Evolutionary conservation across 257 asterid species (phyloP).

Genomic region (Phtheirospermum japonicum): DNA sequence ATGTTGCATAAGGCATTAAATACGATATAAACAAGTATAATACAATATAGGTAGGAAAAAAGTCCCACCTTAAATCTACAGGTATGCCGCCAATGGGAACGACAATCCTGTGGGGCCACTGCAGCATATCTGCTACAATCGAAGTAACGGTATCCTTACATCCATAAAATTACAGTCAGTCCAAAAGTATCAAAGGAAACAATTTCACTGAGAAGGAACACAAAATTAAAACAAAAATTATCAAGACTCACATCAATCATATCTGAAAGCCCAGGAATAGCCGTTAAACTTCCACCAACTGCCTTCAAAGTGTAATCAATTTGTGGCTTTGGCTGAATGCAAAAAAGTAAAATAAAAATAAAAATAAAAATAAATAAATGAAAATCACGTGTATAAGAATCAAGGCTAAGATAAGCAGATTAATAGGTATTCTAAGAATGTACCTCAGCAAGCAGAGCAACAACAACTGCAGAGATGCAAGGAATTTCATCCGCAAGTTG

Average conservation of each 20-base stretch:
- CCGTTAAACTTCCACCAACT: slow-evolving; percentile 96
- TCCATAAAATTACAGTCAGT: slow-evolving; percentile 39
- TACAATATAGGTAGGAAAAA: neutral
- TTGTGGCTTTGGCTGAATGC: slow-evolving; percentile 84
- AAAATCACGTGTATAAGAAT: neutral
- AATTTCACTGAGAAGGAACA: slow-evolving; percentile 1
- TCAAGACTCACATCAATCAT: slow-evolving; percentile 78
- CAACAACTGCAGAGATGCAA: slow-evolving; percentile 95
- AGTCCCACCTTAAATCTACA: slow-evolving; percentile 71
- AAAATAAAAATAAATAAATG: neutral
- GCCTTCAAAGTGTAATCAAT: slow-evolving; percentile 94
- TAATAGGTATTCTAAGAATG: slow-evolving; percentile 11
- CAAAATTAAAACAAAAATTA: neutral
- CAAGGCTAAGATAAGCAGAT: slow-evolving; percentile 1
- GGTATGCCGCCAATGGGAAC: slow-evolving; percentile 85
- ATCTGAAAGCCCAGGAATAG: slow-evolving; percentile 93
- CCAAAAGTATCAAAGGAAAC: slow-evolving; percentile 13
- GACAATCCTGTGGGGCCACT: slow-evolving; percentile 99
- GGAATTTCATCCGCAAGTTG: slow-evolving; percentile 96
- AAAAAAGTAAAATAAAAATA: slow-evolving; percentile 5
- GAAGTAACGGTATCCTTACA: slow-evolving; percentile 76
- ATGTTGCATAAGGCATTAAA: neutral
- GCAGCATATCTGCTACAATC: slow-evolving; percentile 83
- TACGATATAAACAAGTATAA: neutral
- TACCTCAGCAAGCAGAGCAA: slow-evolving; percentile 97